These are phyloP conservation scores for Acanthamoeba divionensis DNA, from an alignment of 208 protist species.

Conservation along the genomic window DNA sequence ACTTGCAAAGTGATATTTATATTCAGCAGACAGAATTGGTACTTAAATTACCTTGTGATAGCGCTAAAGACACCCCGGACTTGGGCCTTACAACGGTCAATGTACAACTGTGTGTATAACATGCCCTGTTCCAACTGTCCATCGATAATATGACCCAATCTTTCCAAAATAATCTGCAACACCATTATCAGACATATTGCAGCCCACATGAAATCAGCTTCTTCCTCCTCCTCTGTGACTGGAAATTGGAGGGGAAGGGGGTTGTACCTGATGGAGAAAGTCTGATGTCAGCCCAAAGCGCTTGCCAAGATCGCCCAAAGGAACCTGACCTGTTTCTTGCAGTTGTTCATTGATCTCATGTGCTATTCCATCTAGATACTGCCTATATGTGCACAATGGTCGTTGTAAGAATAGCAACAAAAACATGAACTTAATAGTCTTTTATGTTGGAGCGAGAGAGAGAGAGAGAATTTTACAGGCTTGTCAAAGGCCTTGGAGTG, in stretches of 20 bases:
- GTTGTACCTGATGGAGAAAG: slow-evolving; percentile 45
- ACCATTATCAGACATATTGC: no score
- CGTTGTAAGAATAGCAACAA: not conserved
- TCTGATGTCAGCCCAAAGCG: slow-evolving; percentile 62
- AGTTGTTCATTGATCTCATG: slow-evolving; percentile 70
- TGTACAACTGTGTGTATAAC: slow-evolving; percentile 67
- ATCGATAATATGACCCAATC: slow-evolving; percentile 55
- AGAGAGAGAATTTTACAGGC: no score
- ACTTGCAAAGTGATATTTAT: not conserved
- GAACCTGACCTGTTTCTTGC: slow-evolving; percentile 58
- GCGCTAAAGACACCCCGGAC: slow-evolving; percentile 69
- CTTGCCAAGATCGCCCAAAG: slow-evolving; percentile 58
- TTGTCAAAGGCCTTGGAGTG: not conserved
- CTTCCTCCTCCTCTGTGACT: no score
- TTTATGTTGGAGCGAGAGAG: not conserved
- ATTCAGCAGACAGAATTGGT: not conserved
- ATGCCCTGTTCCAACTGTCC: slow-evolving; percentile 51
- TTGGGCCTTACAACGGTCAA: slow-evolving; percentile 62
- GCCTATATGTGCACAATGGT: not conserved
- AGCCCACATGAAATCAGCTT: no score
- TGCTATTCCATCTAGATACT: slow-evolving; percentile 66
- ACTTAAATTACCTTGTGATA: slow-evolving; percentile 50
- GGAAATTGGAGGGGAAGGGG: not conserved
- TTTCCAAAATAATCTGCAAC: slow-evolving; percentile 11
- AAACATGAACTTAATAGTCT: not conserved